Evolutionary conservation across 2,329 filamentous ascomycete species (phyloP), one percentile per base, ranked within the genome.

Genomic region (Rhynchosporium agropyri): DNA sequence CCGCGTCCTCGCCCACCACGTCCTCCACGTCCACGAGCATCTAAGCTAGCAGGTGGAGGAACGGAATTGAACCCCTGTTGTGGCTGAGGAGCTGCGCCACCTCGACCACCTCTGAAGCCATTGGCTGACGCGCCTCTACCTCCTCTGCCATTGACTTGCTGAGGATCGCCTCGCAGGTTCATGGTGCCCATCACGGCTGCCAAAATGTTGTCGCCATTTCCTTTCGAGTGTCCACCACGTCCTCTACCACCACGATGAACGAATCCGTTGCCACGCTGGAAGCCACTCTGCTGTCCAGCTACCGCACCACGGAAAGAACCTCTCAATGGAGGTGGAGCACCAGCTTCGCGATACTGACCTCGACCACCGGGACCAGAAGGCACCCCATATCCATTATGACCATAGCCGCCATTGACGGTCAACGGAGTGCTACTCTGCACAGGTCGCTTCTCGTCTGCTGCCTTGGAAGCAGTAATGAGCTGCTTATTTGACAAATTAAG

Each of bases 401-500:
- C 51, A n/a, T 60, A 60, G 13, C 80, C 80, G 43, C 74, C 71
- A 61, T 79, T 77, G 10, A 83, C 79, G 0, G 81, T 84, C 65
- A 86, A 79, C 0, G 84, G 80, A 12, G 80, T 80, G 15, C 78
- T 70, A 3, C 79, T 78, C 46, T 77, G 78, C 43, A 77, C 74
- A 8, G 79, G 80, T 50, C 81, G 80, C 67, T 84, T 84, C 65
- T 84, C 83, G 72, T 80, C 73, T 58, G 79, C 78, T 48, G 84
- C 80, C 74, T 84, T 84, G 57, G 89, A 85, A 63, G 84, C 83
- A 64, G 86, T 88, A 48, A 96, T 81, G 26, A 97, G 84, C 78
- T 99, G 95, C 70, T 85, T 89, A 72, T 93, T 82, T 1, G 88
- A 89, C 62, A 96, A 80, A 77, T 99, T 99, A 40, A 99, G 83